These are phyloP conservation scores for Teratosphaeria nubilosa DNA, from an alignment of 2,329 filamentous ascomycete species.

Conservation along the genomic window DNA sequence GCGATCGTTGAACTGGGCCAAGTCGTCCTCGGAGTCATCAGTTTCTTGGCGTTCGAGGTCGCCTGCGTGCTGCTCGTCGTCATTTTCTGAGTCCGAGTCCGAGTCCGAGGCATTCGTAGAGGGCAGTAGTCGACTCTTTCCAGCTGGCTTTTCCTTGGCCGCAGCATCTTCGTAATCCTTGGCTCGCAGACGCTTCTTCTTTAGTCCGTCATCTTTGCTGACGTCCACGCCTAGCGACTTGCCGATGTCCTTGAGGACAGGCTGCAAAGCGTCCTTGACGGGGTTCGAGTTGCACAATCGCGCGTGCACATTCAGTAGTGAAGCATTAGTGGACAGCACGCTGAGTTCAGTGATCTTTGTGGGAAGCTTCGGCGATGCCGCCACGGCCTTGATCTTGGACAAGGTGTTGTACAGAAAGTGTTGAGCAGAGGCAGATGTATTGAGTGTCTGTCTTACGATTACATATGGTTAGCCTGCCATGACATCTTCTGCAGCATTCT, in stretches of 20 bases:
- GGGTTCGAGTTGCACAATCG: constrained; percentile 51
- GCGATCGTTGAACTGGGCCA: constrained; percentile 29
- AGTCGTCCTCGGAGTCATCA: constrained; percentile 21
- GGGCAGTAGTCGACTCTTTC: constrained; percentile 4
- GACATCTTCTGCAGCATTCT: background rate
- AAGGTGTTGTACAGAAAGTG: constrained; percentile 49
- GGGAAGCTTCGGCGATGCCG: constrained; percentile 40
- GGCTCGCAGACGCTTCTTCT: constrained; percentile 19
- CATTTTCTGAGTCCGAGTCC: constrained; percentile 1
- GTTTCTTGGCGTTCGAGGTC: constrained; percentile 5
- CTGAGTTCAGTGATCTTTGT: constrained; percentile 29
- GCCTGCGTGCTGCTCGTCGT: background rate
- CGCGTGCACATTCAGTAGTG: constrained; percentile 48
- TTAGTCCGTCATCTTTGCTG: constrained; percentile 4
- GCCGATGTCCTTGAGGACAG: constrained; percentile 34
- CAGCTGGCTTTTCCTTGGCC: constrained; percentile 3
- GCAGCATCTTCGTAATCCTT: constrained; percentile 14
- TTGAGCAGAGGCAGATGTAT: constrained; percentile 40
- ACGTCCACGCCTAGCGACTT: constrained; percentile 26
- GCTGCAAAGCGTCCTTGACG: constrained; percentile 45
- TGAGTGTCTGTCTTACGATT: constrained; percentile 33
- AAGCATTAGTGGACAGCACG: constrained; percentile 32
- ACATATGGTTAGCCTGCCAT: constrained; percentile 4
- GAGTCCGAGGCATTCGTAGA: constrained; percentile 7
- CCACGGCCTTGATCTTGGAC: constrained; percentile 47